Base-by-base conservation (phyloP, 371 early-diverging fungal genomes). In the Zancudomyces culisetae region DNA sequence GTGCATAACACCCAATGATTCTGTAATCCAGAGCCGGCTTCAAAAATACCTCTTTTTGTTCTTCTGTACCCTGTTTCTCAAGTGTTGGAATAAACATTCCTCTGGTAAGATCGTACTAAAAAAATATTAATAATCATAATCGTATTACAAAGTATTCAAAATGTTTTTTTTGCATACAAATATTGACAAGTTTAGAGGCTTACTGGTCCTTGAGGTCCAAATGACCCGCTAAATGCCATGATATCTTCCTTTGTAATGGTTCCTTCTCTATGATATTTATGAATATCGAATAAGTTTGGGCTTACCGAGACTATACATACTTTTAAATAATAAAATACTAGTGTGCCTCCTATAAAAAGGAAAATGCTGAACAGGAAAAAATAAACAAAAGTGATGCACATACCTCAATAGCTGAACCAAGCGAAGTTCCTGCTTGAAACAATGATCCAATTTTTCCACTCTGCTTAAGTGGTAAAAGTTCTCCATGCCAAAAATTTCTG, bases 1-100 rank as follows among this genome's bases (percentile, higher is more conserved):
- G 83, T 26, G 86, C 85, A 58, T 85, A 87, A 58, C 86, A 86
- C 27, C 88, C 88, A 56, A 87, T 79, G 59, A 86, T 81, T 49
- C 80, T 71, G 60, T 77, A 82, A 42, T 72, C 69, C 45, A 75
- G 63, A 18, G 87, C 87, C 20, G 75, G 77, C 45, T 72, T 70
- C 40, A 87, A 68, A 68, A 83, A 87, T 45, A 77, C 60, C 52
- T 77, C 76, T 59, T 76, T 70, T 67, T 90, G 88, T 61, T 88
- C 87, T 28, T 77, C 78, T 0, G 79, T 74, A 18, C 78, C 79
- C 61, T 86, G 87, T 28, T 71, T 72, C 50, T 70, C 67, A 51
- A 90, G 65, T 13, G 85, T 80, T 2, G 86, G 88, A 26, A 85
- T 76, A 58, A 89, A 87, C 75, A 87, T 85, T 13, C 63, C 61